These are phyloP conservation scores for Sordariomycetes sp. DNA, from an alignment of 2,329 filamentous ascomycete genomes.

Conservation along the genomic window DNA sequence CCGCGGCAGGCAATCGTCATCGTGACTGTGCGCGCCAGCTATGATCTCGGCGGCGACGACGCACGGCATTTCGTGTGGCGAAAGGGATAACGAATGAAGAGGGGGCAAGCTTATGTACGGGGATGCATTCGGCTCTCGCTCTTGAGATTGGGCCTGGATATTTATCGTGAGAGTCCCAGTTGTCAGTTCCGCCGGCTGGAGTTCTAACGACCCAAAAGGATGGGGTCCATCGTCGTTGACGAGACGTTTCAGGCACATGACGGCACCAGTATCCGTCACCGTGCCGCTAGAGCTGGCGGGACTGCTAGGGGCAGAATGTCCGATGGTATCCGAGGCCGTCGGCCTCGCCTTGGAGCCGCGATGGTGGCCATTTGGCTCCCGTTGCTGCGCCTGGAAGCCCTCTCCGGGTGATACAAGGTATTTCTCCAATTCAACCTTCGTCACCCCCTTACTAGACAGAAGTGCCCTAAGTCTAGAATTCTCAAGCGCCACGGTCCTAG, in stretches of 20 bases:
- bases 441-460: slow-evolving; percentile 26
- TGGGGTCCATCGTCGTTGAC: slow-evolving; percentile 4
- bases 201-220: not conserved
- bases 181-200: not conserved
- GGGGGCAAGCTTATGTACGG: not conserved
- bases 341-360: slow-evolving; percentile 7
- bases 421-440: slow-evolving; percentile 24
- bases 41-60: slow-evolving; percentile 24
- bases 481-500: slow-evolving; percentile 35
- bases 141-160: not conserved
- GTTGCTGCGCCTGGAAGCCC: slow-evolving; percentile 5
- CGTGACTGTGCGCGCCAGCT: slow-evolving; percentile 25
- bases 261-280: not conserved
- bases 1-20: slow-evolving; percentile 15
- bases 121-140: not conserved
- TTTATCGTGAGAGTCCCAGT: not conserved
- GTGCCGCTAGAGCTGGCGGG: not conserved
- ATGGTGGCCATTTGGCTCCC: slow-evolving; percentile 7
- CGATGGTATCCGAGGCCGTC: not conserved
- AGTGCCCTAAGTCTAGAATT: slow-evolving; percentile 34
- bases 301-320: not conserved
- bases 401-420: slow-evolving; percentile 25
- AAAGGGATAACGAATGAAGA: slow-evolving; percentile 8
- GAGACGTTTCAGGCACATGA: slow-evolving; percentile 3
- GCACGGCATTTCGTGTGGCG: slow-evolving; percentile 22